Base-by-base conservation (phyloP, 2,329 filamentous ascomycete genomes). In the Xylariaceae sp. region DNA sequence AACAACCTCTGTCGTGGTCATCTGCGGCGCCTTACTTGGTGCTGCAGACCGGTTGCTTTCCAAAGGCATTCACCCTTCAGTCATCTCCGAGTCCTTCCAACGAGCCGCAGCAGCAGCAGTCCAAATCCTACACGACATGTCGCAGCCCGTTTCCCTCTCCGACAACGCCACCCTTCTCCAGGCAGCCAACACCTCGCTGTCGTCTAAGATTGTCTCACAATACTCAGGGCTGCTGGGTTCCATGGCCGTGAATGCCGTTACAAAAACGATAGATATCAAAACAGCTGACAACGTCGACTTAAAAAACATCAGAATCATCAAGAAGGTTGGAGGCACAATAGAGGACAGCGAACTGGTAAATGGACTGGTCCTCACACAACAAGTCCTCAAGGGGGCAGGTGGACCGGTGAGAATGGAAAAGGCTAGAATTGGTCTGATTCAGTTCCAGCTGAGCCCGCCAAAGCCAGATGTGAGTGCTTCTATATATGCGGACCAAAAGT, bases 341-440 rank as follows among this genome's bases (percentile, higher is more conserved):
- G 95, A 99, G 73, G 95, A 99, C 73, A 96, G 92, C 72, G 95
- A 99, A 79, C 89, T 99, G 82, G 87, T 98, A 33, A 95, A 99
- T 70, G 95, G 95, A 26, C 78, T 99, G 56, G 93, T 98, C 53
- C 82, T 99, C 67, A 92, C 91, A 71, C 95, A 99, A 75, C 87
- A 88, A 28, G 93, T 96, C 37, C 85, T 98, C 72, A 99, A 99
- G 85, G 92, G 88, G 72, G 93, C 91, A 26, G 91, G 92, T 70
- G 95, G 95, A 5, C 94, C 95, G 51, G 85, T 87, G 67, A 86
- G 93, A 71, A 96, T 98, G 82, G 95, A 99, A 78, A 99, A 99
- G 85, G 95, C 95, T 63, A 89, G 83, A 79, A 99, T 99, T 78
- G 95, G 90, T 65, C 82, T 99, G 61, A 98, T 99, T 67, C 95